Evolutionary conservation across 345 rosid genomes (phyloP).

Genomic region (Sisymbrium altissimum): DNA sequence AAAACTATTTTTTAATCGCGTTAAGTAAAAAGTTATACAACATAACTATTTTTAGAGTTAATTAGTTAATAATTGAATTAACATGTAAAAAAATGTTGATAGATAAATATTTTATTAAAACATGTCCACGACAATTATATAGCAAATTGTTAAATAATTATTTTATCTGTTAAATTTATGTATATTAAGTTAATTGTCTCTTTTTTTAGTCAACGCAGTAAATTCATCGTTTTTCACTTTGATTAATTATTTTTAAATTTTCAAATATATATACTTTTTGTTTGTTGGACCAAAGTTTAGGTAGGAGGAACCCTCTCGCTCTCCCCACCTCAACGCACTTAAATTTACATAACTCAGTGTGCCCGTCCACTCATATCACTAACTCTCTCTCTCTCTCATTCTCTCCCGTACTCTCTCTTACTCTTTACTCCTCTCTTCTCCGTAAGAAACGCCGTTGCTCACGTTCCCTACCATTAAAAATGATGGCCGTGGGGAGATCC

Average conservation of each 20-base stretch:
- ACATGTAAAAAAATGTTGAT: too few relatives aligned
- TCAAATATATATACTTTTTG: background rate
- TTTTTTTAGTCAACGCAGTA: constrained; percentile 20
- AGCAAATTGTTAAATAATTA: too few relatives aligned
- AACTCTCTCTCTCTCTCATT: background rate
- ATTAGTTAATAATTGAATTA: too few relatives aligned
- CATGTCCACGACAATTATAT: too few relatives aligned
- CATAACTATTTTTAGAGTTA: too few relatives aligned
- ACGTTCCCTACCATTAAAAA: background rate
- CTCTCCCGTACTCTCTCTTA: background rate
- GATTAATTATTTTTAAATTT: background rate
- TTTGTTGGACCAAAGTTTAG: background rate
- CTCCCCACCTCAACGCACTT: constrained; percentile 7
- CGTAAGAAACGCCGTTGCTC: background rate
- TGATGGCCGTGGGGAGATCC: constrained; percentile 25
- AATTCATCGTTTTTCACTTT: background rate
- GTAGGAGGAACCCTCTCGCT: background rate
- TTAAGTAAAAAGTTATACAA: too few relatives aligned
- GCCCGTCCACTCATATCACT: constrained; percentile 11
- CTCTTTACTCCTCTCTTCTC: background rate
- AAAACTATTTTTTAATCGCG: too few relatives aligned
- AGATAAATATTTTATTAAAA: too few relatives aligned
- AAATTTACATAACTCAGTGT: constrained; percentile 18
- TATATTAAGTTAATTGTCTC: too few relatives aligned
- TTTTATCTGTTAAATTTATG: too few relatives aligned